Evolutionary conservation across 768 basidiomycete species (phyloP).

Genomic region (Auricularia sp.): DNA sequence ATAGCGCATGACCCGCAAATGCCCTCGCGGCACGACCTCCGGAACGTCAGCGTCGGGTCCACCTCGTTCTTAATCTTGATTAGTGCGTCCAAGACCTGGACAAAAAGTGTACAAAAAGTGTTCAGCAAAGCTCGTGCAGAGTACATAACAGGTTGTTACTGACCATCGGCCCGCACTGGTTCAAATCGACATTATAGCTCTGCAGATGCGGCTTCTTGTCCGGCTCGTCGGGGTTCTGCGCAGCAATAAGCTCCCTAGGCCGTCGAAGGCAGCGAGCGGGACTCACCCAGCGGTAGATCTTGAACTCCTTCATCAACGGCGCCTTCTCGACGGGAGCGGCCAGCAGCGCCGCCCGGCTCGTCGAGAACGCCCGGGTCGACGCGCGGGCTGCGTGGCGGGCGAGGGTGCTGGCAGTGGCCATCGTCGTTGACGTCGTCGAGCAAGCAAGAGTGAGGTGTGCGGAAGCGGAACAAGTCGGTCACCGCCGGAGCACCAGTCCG

Average conservation of each 20-base stretch:
- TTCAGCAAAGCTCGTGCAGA: no score
- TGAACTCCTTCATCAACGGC: conserved; percentile 82
- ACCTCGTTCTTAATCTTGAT: conserved; percentile 99
- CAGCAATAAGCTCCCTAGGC: conserved; percentile 3
- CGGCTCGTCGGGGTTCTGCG: conserved; percentile 88
- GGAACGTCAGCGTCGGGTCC: conserved; percentile 94
- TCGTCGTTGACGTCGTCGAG: no score
- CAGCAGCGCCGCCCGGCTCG: conserved; percentile 5
- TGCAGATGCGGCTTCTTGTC: conserved; percentile 84
- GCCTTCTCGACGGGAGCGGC: conserved; percentile 55
- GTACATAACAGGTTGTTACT: conserved; percentile 7
- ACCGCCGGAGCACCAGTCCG: no score
- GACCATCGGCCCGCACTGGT: conserved; percentile 93
- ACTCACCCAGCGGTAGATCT: conserved; percentile 96
- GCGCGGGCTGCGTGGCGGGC: not conserved
- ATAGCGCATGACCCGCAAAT: conserved; percentile 98
- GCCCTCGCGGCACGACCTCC: conserved; percentile 86
- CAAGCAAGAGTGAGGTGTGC: no score
- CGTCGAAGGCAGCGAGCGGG: not conserved
- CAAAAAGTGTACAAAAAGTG: not conserved
- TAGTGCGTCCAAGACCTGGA: conserved; percentile 77
- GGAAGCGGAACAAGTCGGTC: no score
- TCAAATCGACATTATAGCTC: conserved; percentile 84
- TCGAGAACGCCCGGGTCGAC: conserved; percentile 6
- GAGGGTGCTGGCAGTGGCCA: not conserved